A percentile compares a stretch with the other conserved stretches of the same genome.
phyloP scores from a whole-genome alignment of 2,329 filamentous ascomycete species.

The Alternaria consortialis region DNA sequence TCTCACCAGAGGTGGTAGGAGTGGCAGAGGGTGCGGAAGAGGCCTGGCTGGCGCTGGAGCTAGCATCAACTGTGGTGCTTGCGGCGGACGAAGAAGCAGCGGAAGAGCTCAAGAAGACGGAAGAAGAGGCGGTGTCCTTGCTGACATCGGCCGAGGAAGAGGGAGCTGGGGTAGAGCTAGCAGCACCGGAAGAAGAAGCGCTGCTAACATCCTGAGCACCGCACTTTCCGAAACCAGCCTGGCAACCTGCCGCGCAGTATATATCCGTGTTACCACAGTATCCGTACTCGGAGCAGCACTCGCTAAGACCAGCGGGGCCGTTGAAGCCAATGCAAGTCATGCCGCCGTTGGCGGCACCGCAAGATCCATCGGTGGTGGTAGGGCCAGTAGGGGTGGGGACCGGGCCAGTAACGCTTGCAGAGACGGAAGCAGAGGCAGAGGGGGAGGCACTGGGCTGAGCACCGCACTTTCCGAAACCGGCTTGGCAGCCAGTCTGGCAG shows the following conservation, averaged over 20 bases:
- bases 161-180: neutral
- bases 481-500: conserved; percentile 38
- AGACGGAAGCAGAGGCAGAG: conserved; percentile 1
- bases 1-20: conserved; percentile 21
- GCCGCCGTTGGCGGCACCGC: conserved; percentile 28
- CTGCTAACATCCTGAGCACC: conserved; percentile 1
- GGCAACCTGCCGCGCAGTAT: conserved; percentile 39
- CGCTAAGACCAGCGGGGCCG: conserved; percentile 39
- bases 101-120: conserved; percentile 1
- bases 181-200: conserved; percentile 2
- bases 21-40: conserved; percentile 21
- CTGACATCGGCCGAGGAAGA: neutral
- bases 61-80: neutral
- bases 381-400: conserved; percentile 21
- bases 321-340: conserved; percentile 36
- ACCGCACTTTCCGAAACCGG: conserved; percentile 25
- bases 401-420: conserved; percentile 49
- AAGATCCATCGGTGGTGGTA: conserved; percentile 31
- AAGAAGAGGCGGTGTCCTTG: conserved; percentile 4
- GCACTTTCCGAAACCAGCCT: conserved; percentile 25
- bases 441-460: conserved; percentile 9
- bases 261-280: conserved; percentile 45
- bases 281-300: conserved; percentile 56
- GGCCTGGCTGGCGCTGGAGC: conserved; percentile 6
- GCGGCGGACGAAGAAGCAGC: neutral